phyloP scores from a whole-genome alignment of 129 eudicot species.

The Saussurea involucrata region DNA sequence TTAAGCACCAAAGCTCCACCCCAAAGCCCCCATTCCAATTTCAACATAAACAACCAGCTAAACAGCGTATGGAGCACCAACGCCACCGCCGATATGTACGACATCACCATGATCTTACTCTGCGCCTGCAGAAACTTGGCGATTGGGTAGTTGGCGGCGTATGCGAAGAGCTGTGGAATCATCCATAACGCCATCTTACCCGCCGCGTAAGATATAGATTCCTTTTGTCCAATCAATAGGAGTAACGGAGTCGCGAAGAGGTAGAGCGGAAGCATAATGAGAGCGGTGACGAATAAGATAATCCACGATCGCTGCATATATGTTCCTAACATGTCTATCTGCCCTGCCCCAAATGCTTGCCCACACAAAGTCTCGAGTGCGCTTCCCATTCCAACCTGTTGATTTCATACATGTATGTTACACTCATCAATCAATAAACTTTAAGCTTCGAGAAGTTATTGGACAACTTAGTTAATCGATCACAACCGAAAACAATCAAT shows the following conservation, averaged over 20 bases:
- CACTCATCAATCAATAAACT: not conserved
- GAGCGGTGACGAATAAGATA: constrained; percentile 25
- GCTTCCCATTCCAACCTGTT: constrained; percentile 53
- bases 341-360: constrained; percentile 62
- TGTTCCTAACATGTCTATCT: constrained; percentile 51
- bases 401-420: not conserved
- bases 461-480: too few species aligned
- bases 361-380: constrained; percentile 65
- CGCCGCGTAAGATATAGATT: constrained; percentile 30
- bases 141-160: constrained; percentile 38
- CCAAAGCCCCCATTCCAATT: constrained; percentile 29
- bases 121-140: constrained; percentile 52
- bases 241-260: constrained; percentile 47
- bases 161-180: constrained; percentile 44
- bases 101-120: constrained; percentile 40
- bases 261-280: constrained; percentile 27
- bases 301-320: constrained; percentile 65
- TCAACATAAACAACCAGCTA: constrained; percentile 39
- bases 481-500: too few species aligned
- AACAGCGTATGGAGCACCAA: constrained; percentile 23
- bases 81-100: constrained; percentile 22
- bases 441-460: too few species aligned
- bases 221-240: constrained; percentile 41
- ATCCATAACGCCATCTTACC: constrained; percentile 45
- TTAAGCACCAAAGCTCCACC: constrained; percentile 40